A percentile compares a stretch with the other conserved stretches of the same genome.
Conservation (phyloP, 2,329 filamentous ascomycete genomes). For the Chaetothyriales sp. region DNA sequence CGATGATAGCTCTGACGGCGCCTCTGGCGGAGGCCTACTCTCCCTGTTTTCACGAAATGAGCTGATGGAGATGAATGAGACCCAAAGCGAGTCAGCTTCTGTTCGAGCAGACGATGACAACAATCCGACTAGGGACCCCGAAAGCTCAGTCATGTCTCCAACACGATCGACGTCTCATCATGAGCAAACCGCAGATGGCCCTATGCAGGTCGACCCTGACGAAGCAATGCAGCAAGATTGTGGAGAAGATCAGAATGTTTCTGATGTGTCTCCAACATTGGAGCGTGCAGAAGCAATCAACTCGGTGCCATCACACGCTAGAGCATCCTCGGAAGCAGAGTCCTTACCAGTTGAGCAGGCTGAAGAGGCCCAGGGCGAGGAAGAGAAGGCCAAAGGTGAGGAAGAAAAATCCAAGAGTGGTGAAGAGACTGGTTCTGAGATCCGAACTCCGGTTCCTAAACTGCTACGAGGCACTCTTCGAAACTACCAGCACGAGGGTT, state of each 20-base stretch:
- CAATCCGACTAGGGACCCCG: background rate
- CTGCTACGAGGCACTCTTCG: conserved; percentile 75
- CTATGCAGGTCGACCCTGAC: conserved; percentile 12
- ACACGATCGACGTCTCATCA: background rate
- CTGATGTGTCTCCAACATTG: background rate
- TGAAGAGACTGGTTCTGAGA: conserved; percentile 10
- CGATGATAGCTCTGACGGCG: conserved; percentile 29
- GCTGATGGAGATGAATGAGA: conserved; percentile 3
- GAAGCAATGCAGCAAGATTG: conserved; percentile 20
- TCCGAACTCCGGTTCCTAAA: conserved; percentile 40
- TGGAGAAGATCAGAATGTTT: background rate
- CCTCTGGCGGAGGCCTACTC: conserved; percentile 23
- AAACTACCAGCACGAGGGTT: conserved; percentile 91
- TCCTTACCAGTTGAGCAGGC: conserved; percentile 27
- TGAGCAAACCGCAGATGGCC: conserved; percentile 1
- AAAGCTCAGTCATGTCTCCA: background rate
- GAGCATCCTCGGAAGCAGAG: conserved; percentile 29
- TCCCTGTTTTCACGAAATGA: conserved; percentile 36
- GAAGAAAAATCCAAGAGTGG: conserved; percentile 11
- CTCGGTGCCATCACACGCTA: conserved; percentile 22
- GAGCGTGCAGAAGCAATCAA: conserved; percentile 5
- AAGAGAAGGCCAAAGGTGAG: too few relatives aligned
- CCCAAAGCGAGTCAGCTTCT: background rate
- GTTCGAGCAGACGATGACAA: background rate
- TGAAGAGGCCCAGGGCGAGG: conserved; percentile 14